Base-by-base conservation (phyloP, 192 early-diverging fungal genomes). In the Entomortierella parvispora region DNA sequence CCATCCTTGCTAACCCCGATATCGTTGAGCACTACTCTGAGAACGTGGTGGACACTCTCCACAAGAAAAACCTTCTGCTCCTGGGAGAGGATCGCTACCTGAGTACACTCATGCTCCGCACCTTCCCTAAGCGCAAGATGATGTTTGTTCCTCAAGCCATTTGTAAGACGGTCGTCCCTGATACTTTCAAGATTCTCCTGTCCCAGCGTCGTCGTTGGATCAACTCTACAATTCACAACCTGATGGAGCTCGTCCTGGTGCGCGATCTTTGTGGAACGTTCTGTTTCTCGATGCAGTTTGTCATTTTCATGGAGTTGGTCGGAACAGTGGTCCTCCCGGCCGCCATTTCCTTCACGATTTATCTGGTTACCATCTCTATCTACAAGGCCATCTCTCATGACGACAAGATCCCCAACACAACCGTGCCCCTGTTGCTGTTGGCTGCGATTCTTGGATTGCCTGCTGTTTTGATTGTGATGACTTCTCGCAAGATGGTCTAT, bases 241-340 rank as follows among this genome's bases (percentile, higher is more conserved):
- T 97, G 65, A 58, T 95, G 80, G 94, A 95, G 79, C 80, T 97
- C 62, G 88, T 97, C 52, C 86, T 92, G 46, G 94, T 97, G 26
- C 85, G 88, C 58, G 92, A 95, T 82, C 83, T 97, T 28, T 97
- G 96, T 80, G 96, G 96, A 25, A 95, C 90, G 15, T 96, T 96
- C 79, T 97, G 96, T 71, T 92, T 96, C 65, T 93, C 91, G 40
- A 94, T 96, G 95, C 96, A 97, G 90, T 98, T 98, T 83, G 86
- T 96, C 42, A 89, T 98, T 51, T 92, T 94, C 63, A 93, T 98
- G 90, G 95, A 99, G 52, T 82, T 99, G 56, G 82, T 96, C 32
- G 95, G 95, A 42, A 97, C 97, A 9, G 83, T 95, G 29, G 91
- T 93, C 7, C 86, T 99, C 22, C 97, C 97, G 0, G 95, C 94